Evolutionary conservation across 495 filamentous ascomycete species (phyloP).

Genomic region (Podospora appendiculata): DNA sequence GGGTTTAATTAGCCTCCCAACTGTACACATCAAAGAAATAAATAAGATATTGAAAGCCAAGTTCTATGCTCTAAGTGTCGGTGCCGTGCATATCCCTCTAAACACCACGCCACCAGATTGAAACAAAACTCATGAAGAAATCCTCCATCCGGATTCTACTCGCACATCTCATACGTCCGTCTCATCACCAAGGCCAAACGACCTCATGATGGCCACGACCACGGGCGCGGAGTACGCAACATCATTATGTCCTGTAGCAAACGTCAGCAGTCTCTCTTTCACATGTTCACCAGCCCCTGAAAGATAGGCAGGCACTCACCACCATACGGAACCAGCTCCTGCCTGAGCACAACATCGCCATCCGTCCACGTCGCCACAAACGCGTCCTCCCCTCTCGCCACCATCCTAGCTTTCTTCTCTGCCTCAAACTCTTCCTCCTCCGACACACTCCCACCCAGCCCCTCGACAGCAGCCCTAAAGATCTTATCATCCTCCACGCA

Average conservation of each 20-base stretch:
- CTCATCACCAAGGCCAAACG: slow-evolving; percentile 38
- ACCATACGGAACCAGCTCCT: slow-evolving; percentile 50
- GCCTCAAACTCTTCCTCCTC: slow-evolving; percentile 21
- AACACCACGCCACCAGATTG: too few relatives aligned
- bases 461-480: slow-evolving; percentile 46
- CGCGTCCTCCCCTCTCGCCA: slow-evolving; percentile 28
- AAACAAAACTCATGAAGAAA: too few relatives aligned
- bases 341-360: slow-evolving; percentile 33
- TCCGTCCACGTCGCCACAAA: slow-evolving; percentile 34
- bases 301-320: slow-evolving; percentile 29
- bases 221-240: slow-evolving; percentile 48
- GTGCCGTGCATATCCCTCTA: too few relatives aligned
- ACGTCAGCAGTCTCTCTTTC: neutral
- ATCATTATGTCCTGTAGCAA: slow-evolving; percentile 46
- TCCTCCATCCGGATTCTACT: too few relatives aligned
- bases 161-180: neutral
- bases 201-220: slow-evolving; percentile 53
- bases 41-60: too few relatives aligned
- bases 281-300: neutral
- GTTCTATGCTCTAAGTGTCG: too few relatives aligned
- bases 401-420: slow-evolving; percentile 34
- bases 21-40: too few relatives aligned
- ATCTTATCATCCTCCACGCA: slow-evolving; percentile 52
- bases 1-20: too few relatives aligned
- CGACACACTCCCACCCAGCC: slow-evolving; percentile 29